These are phyloP conservation scores for Aspergillus diversus DNA, from an alignment of 495 filamentous ascomycete genomes.

Conservation along the genomic window DNA sequence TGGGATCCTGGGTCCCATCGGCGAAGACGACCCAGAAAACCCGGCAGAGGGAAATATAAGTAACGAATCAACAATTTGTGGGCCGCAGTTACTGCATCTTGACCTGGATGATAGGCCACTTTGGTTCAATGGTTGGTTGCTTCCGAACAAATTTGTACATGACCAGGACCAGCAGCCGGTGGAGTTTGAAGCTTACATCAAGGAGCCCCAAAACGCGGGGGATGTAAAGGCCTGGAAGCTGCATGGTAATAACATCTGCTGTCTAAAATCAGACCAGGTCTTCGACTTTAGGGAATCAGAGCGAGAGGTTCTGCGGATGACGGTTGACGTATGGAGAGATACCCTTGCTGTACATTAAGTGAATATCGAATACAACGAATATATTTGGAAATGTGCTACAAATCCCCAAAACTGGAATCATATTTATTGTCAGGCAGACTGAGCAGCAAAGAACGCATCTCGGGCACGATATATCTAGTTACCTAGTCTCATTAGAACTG, in stretches of 20 bases:
- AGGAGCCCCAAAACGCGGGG: conserved; percentile 10
- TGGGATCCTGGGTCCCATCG: conserved; percentile 23
- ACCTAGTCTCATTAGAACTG: too few species aligned
- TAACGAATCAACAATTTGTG: conserved; percentile 27
- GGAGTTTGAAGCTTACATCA: conserved; percentile 23
- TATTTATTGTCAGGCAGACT: too few species aligned
- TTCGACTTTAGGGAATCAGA: conserved; percentile 10
- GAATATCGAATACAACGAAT: not conserved
- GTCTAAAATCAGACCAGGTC: conserved; percentile 13
- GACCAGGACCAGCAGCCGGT: conserved; percentile 15
- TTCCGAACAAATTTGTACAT: conserved; percentile 27
- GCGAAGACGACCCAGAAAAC: not conserved
- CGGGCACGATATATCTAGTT: too few species aligned
- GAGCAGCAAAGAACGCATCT: too few species aligned
- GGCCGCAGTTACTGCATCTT: conserved; percentile 33
- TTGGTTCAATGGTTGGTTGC: conserved; percentile 41
- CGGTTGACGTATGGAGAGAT: not conserved
- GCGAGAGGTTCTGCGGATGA: conserved; percentile 13
- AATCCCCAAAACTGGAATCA: too few species aligned
- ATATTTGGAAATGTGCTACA: too few species aligned
- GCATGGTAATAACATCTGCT: conserved; percentile 22
- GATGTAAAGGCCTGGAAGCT: conserved; percentile 18
- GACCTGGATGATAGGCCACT: conserved; percentile 27
- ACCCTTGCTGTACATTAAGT: not conserved
- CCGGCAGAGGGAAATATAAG: not conserved